Base-by-base conservation (phyloP, 768 basidiomycete species). In the Lyophyllum shimeji region DNA sequence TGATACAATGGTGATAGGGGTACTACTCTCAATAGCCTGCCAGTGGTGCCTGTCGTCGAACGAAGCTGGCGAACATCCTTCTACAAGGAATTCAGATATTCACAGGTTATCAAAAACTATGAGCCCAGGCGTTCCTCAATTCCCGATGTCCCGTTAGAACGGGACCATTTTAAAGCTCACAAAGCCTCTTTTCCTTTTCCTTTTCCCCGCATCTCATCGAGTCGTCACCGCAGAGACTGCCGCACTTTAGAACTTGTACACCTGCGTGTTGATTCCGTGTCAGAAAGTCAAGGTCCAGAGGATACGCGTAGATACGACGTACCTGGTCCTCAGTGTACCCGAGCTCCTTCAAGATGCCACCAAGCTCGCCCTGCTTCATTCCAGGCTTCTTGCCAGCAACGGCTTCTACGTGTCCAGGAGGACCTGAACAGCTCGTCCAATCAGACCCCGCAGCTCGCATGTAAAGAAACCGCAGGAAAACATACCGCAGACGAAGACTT, bases 311-410 rank as follows among this genome's bases (percentile, higher is more conserved):
- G 24, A 11, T 20, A 50, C 9, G 7, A 53, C 63, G 27, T 54
- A 95, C 95, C 80, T 98, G 94, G 17, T 92, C 88, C 59, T 84
- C 79, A 8, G 78, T 86, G 69, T 96, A 99, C 34, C 93, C 94
- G 78, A 86, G 69, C 61, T 95, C 89, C 72, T 91, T 92, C 46
- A 98, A 79, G n/a, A 88, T 73, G 43, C 95, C 95, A 15, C 79
- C 81, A 18, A 97, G 66, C 57, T 84, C 82, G 23, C 95, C 95
- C 71, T 97, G 95, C 72, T 90, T 85, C 77, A 81, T 83, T 15
- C 93, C 92, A 3, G 84, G 87, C 76, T 98, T 98, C 70, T 89
- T 84, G 17, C 97, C 97, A 50, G 91, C 85, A 56, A 98, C 62
- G 1, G 93, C 83, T n/a, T 79, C 80, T n/a, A 98, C 89, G 70